Evolutionary conservation across 1,284 basidiomycete genomes (phyloP).

Genomic region (Tilletia setariae): DNA sequence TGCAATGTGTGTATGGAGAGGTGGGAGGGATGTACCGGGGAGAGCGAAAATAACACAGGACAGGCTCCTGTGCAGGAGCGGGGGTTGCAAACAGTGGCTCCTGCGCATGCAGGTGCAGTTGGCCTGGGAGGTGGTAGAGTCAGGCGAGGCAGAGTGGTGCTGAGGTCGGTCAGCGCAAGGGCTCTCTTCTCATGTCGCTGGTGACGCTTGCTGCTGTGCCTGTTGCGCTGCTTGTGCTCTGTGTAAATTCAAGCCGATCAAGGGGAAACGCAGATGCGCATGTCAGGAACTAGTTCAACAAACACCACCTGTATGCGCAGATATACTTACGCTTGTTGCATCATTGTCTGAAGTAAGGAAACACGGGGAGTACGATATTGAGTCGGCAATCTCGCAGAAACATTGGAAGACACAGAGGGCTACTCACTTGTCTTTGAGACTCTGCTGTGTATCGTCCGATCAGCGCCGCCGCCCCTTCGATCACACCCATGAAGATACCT

Average conservation of each 20-base stretch:
- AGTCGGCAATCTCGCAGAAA: neutral
- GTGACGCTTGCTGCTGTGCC: neutral
- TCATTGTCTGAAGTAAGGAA: conserved; percentile 7
- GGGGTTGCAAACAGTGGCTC: no score
- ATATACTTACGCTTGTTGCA: conserved; percentile 2
- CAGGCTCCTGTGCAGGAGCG: no score
- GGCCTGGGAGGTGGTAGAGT: no score
- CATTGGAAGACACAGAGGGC: neutral
- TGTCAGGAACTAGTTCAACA: neutral
- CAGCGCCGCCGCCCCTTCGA: conserved; percentile 4
- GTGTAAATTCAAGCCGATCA: neutral
- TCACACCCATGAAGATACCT: conserved; percentile 13
- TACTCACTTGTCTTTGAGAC: conserved; percentile 10
- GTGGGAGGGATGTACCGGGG: no score
- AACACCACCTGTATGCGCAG: neutral
- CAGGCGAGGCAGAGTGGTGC: no score
- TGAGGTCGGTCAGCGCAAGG: neutral
- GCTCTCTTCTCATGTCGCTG: conserved; percentile 10
- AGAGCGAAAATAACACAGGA: no score
- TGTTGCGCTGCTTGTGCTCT: conserved; percentile 14
- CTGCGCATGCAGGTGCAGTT: no score
- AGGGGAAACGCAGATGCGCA: neutral
- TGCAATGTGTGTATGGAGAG: no score
- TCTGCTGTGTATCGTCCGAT: conserved; percentile 12
- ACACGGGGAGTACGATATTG: neutral